Base-by-base conservation (phyloP, 2,329 filamentous ascomycete species). In the Aspergillus pseudonomiae region DNA sequence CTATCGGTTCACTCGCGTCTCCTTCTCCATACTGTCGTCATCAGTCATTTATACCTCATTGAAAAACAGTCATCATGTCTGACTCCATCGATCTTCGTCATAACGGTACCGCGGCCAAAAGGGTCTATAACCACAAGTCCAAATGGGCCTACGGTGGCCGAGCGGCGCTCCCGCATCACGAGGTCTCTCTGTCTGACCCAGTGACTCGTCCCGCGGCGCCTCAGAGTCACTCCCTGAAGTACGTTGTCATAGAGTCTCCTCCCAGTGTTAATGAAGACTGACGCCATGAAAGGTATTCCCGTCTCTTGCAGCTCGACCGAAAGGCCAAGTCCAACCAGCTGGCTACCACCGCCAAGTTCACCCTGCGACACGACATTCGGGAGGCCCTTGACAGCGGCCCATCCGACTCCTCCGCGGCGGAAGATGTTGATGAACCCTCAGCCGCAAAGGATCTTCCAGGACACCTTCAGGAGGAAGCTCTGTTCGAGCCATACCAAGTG, bases 401-500 rank as follows among this genome's bases (percentile, higher is more conserved):
- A 28, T 74, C 74, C 26, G 74, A 74, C 57, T 75, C 72, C 11
- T 78, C 76, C 39, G 66, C 71, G 9, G 73, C 74, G 36, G 75
- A 78, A 57, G 70, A 73, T 24, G 66, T 71, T 39, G 61, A 62
- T n/a, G 77, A 78, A 39, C 72, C 74, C 32, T 83, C 80, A 14
- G 79, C 79, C 30, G 81, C 81, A 61, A 79, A 81, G 66, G 80
- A 79, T 48, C 73, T 81, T 43, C 78, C 80, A 41, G 78, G 81
- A 53, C 73, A 77, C 14, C 80, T 80, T 16, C 76, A 77, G 30
- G 83, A 84, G 55, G 83, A 82, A 41, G 78, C 85, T 63, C 60
- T 48, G 2, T 77, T 84, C 57, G 85, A 86, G 75, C 85, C 82
- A 48, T 88, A 81, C 76, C 85, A 87, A 64, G 80, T 82, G 14